Evolutionary conservation across 2,329 filamentous ascomycete genomes (phyloP).

Genomic region (Colletotrichum coccodes): DNA sequence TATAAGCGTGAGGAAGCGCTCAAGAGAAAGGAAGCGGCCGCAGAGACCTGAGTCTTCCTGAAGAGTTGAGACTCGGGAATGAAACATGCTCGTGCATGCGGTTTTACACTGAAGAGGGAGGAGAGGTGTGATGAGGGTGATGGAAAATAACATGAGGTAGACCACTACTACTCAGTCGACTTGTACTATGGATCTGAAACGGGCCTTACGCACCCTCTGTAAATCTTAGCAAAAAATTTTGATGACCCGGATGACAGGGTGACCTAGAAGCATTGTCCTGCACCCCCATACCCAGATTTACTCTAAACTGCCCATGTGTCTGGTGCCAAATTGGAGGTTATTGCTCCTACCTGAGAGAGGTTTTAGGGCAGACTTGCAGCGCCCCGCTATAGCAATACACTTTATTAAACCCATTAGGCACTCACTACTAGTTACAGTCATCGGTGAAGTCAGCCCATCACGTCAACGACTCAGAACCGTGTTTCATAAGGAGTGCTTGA

Average conservation of each 20-base stretch:
- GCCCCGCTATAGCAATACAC: constrained; percentile 6
- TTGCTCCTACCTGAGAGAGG: not conserved
- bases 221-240: not conserved
- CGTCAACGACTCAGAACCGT: not conserved
- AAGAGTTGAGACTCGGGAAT: not conserved
- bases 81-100: not conserved
- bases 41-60: not conserved
- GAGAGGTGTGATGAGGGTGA: too few relatives aligned
- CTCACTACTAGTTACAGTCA: not conserved
- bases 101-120: not conserved
- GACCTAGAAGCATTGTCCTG: not conserved
- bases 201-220: constrained; percentile 5
- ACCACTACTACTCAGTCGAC: constrained; percentile 6
- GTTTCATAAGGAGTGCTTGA: not conserved
- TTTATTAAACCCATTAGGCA: not conserved
- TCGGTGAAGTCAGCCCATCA: not conserved
- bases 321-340: too few relatives aligned
- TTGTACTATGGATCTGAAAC: constrained; percentile 7
- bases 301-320: not conserved
- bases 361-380: not conserved
- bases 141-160: not conserved
- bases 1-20: constrained; percentile 10
- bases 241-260: not conserved
- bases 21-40: constrained; percentile 4
- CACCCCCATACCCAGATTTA: not conserved